phyloP scores from a whole-genome alignment of 2,329 filamentous ascomycete species.

The Phoma sp. region DNA sequence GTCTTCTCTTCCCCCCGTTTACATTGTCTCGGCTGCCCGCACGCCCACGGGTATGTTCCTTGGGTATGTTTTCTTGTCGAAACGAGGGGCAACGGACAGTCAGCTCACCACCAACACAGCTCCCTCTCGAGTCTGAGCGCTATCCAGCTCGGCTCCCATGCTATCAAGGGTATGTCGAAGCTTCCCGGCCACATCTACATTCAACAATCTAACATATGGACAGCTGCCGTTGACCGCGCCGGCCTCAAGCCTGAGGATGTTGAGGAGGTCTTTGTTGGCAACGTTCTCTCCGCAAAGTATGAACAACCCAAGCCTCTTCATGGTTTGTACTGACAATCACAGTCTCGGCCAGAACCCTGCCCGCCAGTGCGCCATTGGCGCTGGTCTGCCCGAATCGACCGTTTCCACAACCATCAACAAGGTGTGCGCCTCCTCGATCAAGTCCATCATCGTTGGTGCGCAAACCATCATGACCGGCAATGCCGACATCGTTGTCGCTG shows the following conservation, averaged over 20 bases:
- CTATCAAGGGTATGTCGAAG: constrained; percentile 78
- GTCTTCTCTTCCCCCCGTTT: constrained; percentile 84
- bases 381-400: constrained; percentile 79
- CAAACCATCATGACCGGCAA: constrained; percentile 98
- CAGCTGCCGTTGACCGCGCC: constrained; percentile 82
- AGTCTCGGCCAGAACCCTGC: constrained; percentile 96
- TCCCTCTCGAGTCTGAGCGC: constrained; percentile 88
- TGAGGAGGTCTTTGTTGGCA: constrained; percentile 97
- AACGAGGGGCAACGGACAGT: constrained; percentile 30
- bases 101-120: constrained; percentile 56
- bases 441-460: constrained; percentile 91
- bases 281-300: constrained; percentile 95
- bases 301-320: constrained; percentile 25
- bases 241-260: constrained; percentile 88
- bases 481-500: constrained; percentile 89
- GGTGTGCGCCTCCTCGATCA: constrained; percentile 94
- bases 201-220: constrained; percentile 23
- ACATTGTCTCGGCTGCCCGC: constrained; percentile 90
- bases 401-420: constrained; percentile 97
- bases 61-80: constrained; percentile 65
- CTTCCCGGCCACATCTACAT: constrained; percentile 1
- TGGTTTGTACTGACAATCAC: constrained; percentile 16
- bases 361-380: constrained; percentile 88
- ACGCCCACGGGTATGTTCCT: constrained; percentile 95
- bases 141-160: constrained; percentile 83